Conservation (phyloP, 2,329 filamentous ascomycete species). For the Orbilia ellipsospora region DNA sequence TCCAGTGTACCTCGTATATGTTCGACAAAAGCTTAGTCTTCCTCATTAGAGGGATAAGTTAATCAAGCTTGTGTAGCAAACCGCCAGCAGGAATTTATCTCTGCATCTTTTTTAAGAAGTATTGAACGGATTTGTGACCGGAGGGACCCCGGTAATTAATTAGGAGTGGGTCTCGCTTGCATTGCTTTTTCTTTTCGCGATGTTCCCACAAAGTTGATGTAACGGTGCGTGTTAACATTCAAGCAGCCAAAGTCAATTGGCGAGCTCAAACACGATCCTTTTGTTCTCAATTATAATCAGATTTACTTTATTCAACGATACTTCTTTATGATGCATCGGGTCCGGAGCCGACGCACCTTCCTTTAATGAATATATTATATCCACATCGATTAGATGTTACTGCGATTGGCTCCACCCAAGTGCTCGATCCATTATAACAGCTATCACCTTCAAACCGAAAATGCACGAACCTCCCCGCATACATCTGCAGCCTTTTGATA, state of each 20-base stretch:
- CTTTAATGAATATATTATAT: constrained; percentile 28
- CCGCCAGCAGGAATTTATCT: constrained; percentile 8
- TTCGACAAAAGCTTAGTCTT: constrained; percentile 48
- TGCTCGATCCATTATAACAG: too few species aligned
- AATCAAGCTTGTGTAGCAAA: constrained; percentile 26
- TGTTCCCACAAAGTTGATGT: constrained; percentile 50
- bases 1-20: constrained; percentile 7
- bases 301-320: too few species aligned
- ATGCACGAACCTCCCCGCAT: background rate
- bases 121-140: too few species aligned
- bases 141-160: too few species aligned
- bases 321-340: too few species aligned
- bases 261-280: too few species aligned
- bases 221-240: constrained; percentile 35
- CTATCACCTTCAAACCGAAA: too few species aligned
- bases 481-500: constrained; percentile 15
- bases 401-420: constrained; percentile 2
- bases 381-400: background rate
- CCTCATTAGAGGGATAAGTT: constrained; percentile 3
- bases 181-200: constrained; percentile 42
- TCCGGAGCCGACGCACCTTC: constrained; percentile 18
- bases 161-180: constrained; percentile 39
- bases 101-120: constrained; percentile 5
- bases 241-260: too few species aligned
- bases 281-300: too few species aligned